Percentiles rank a stretch among this genome's conserved stretches.
phyloP scores from a whole-genome alignment of 2,329 filamentous ascomycete genomes.

The Leptographium procerum region DNA sequence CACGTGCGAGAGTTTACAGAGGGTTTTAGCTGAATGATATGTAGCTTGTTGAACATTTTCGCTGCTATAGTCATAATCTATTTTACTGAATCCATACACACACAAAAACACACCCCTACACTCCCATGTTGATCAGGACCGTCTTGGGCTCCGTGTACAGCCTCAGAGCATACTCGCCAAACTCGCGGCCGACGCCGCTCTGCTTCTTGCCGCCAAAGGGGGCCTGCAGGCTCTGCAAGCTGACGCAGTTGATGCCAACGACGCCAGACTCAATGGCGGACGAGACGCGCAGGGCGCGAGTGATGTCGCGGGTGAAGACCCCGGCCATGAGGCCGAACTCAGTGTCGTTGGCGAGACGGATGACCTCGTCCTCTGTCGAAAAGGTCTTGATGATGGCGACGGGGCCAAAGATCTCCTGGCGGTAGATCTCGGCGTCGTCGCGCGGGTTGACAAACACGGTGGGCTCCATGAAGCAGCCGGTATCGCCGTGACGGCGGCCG shows the following conservation, averaged over 20 bases:
- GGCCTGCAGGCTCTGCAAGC: conserved; percentile 23
- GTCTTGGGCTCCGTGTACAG: conserved; percentile 39
- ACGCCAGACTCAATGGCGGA: conserved; percentile 57
- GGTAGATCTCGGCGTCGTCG: conserved; percentile 47
- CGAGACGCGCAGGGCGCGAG: conserved; percentile 60
- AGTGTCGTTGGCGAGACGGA: conserved; percentile 59
- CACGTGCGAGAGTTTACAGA: neutral
- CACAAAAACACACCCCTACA: neutral
- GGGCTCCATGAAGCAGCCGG: conserved; percentile 16
- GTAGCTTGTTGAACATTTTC: no score
- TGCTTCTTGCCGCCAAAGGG: conserved; percentile 41
- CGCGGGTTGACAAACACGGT: conserved; percentile 3
- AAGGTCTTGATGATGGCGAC: conserved; percentile 69
- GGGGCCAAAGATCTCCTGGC: conserved; percentile 73
- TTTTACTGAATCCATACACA: no score
- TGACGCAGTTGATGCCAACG: conserved; percentile 33
- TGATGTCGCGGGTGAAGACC: conserved; percentile 66
- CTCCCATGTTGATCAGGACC: conserved; percentile 29
- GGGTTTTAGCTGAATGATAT: no score
- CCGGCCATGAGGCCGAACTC: conserved; percentile 67
- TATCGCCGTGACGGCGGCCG: conserved; percentile 25
- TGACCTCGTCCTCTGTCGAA: conserved; percentile 58
- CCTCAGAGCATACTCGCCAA: conserved; percentile 33
- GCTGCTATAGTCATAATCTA: no score
- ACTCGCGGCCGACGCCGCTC: conserved; percentile 37